Percentiles rank a stretch among this genome's conserved stretches.
phyloP scores from a whole-genome alignment of 371 early-diverging fungal species.

The Lichtheimia ramosa region DNA sequence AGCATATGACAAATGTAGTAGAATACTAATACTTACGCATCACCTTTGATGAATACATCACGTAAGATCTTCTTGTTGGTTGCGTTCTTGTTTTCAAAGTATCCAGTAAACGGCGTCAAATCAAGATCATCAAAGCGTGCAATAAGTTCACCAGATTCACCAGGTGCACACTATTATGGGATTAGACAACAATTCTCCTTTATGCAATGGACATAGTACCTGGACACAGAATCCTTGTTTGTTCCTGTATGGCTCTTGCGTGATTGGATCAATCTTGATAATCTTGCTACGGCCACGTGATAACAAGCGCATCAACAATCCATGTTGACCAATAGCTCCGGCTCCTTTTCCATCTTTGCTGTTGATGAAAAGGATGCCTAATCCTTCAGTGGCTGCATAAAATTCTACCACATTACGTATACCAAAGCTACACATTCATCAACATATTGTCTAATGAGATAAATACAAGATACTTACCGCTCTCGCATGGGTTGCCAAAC shows the following conservation, averaged over 20 bases:
- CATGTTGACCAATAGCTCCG: conserved; percentile 56
- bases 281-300: conserved; percentile 8
- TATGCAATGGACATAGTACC: not conserved
- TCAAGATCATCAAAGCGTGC: conserved; percentile 35
- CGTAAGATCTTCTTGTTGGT: conserved; percentile 50
- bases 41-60: conserved; percentile 26
- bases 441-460: not conserved
- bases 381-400: conserved; percentile 52
- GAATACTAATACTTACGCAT: conserved; percentile 7
- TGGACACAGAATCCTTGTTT: conserved; percentile 46
- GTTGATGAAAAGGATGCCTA: conserved; percentile 39
- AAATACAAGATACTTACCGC: not conserved
- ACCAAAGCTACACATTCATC: conserved; percentile 28
- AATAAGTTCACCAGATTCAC: conserved; percentile 17
- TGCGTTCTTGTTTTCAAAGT: conserved; percentile 40
- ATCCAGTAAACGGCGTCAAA: conserved; percentile 26
- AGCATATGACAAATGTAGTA: too few species aligned
- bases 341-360: conserved; percentile 45
- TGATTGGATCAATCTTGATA: conserved; percentile 37
- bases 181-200: not conserved
- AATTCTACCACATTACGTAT: conserved; percentile 51
- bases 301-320: conserved; percentile 19
- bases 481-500: conserved; percentile 59
- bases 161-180: conserved; percentile 21
- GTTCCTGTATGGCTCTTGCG: conserved; percentile 30